phyloP scores from a whole-genome alignment of 2,329 filamentous ascomycete genomes.

The Cryphonectria carpinicola region DNA sequence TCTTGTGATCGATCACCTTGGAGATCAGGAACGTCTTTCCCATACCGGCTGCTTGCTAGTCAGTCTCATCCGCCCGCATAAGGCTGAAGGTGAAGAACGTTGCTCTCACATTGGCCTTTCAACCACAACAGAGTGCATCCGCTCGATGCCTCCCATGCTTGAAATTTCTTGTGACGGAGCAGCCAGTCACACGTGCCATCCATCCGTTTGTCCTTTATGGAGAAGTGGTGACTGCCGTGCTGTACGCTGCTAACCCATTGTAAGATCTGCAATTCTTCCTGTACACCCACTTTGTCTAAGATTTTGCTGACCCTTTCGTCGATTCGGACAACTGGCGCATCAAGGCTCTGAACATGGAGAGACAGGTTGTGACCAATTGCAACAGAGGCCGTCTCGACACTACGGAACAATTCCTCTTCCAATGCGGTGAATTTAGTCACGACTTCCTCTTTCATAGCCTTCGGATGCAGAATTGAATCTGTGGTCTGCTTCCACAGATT shows the following conservation, averaged over 20 bases:
- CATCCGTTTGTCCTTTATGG: slow-evolving; percentile 21
- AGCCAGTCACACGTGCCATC: slow-evolving; percentile 27
- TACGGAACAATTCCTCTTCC: not conserved
- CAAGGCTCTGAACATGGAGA: not conserved
- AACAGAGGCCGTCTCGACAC: not conserved
- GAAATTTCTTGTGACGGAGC: slow-evolving; percentile 16
- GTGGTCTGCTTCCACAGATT: not conserved
- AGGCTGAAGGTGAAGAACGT: not conserved
- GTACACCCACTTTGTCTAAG: slow-evolving; percentile 14
- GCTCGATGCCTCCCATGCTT: slow-evolving; percentile 21
- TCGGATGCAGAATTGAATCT: not conserved
- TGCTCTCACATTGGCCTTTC: slow-evolving; percentile 23
- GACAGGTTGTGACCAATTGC: not conserved
- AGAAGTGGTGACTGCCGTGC: slow-evolving; percentile 25
- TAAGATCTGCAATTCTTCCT: slow-evolving; percentile 23
- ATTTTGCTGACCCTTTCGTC: slow-evolving; percentile 4
- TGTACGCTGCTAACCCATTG: slow-evolving; percentile 29
- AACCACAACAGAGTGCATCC: slow-evolving; percentile 27
- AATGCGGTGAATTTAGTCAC: not conserved
- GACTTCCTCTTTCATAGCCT: not conserved
- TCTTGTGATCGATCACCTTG: slow-evolving; percentile 28
- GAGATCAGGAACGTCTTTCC: slow-evolving; percentile 31
- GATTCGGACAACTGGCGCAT: not conserved
- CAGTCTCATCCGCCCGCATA: not conserved
- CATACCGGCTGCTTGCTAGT: slow-evolving; percentile 27